Evolutionary conservation across 495 filamentous ascomycete species (phyloP), one percentile per base, ranked within the genome.

Genomic region (Staphylotrichum longicolle): DNA sequence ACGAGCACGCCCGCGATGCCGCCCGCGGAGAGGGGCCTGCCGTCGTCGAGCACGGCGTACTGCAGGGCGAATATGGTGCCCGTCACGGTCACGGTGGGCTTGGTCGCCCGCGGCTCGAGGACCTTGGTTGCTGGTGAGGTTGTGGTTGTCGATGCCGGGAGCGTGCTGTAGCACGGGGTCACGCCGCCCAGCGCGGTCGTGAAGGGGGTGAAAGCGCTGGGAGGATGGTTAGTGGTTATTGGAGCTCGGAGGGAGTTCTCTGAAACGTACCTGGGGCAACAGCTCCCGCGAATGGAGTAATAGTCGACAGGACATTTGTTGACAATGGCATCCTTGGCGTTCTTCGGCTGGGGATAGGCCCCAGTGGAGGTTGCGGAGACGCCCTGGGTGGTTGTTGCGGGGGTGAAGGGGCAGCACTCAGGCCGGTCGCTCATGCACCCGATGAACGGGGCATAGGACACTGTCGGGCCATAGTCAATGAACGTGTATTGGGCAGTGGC

Each of bases 351-450:
- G 3, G 67, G 64, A 51, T 51, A 69, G 0, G 34, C 30, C 6
- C 10, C 7, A 1, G 5, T 0, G 5, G 40, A 14, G 8, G 20
- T 45, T 20, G 30, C 56, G 39, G 41, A 10, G 40, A 14, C 32
- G 32, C 39, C 44, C n/a, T 10, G 15, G 32, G 7, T 14, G 27
- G 50, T 48, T 9, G 58, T 53, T 50, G 3, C 45, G n/a, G 58
- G 58, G 3, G 47, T 61, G 50, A 63, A 68, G 5, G 69, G 67
- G 39, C 69, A 71, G 45, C 69, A 71, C 3, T 58, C 54, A 37
- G 49, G 57, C n/a, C 42, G 65, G 41, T 45, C 30, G 53, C 54
- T 42, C 35, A 65, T 58, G 50, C 69, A 71, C 7, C 64, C 69
- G 15, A 69, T 57, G 50, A 71, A 69, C 5, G 67, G 54, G 7